phyloP scores from a whole-genome alignment of 140 eudicot species.

The Senecio squalidus region DNA sequence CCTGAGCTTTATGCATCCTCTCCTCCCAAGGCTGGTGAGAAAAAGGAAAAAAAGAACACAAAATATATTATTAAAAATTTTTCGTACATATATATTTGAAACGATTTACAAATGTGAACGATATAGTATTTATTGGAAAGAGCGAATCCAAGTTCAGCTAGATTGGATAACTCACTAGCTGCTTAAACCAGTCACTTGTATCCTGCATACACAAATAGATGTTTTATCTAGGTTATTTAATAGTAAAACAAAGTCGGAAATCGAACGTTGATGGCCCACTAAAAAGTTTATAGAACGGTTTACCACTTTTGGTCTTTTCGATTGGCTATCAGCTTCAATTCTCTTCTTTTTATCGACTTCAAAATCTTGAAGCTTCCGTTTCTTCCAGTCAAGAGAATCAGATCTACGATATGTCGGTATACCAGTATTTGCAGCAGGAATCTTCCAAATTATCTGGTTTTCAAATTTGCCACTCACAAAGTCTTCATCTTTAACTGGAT shows the following conservation, averaged over 20 bases:
- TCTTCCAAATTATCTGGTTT: constrained; percentile 6
- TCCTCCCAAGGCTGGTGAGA: constrained; percentile 54
- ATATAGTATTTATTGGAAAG: background rate
- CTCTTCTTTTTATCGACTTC: constrained; percentile 8
- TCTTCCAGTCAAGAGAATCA: constrained; percentile 22
- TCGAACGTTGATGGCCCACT: background rate
- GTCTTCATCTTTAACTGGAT: constrained; percentile 15
- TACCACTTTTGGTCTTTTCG: constrained; percentile 39
- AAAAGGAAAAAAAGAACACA: background rate
- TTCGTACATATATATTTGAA: too few species aligned
- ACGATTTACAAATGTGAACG: background rate
- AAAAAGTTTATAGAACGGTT: constrained; percentile 8
- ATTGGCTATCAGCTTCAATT: constrained; percentile 15
- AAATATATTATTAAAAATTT: too few species aligned
- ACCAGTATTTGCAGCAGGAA: constrained; percentile 10
- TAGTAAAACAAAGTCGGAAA: too few species aligned
- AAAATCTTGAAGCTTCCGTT: constrained; percentile 34
- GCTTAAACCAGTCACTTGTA: constrained; percentile 49
- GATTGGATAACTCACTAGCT: constrained; percentile 33
- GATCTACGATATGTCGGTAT: constrained; percentile 13
- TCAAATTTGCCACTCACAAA: constrained; percentile 1
- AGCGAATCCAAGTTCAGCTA: background rate
- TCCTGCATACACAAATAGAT: constrained; percentile 42
- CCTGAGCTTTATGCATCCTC: constrained; percentile 38
- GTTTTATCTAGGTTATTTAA: background rate